Base-by-base conservation (phyloP, 352 stramenopile species). In the Pythium diclinum region DNA sequence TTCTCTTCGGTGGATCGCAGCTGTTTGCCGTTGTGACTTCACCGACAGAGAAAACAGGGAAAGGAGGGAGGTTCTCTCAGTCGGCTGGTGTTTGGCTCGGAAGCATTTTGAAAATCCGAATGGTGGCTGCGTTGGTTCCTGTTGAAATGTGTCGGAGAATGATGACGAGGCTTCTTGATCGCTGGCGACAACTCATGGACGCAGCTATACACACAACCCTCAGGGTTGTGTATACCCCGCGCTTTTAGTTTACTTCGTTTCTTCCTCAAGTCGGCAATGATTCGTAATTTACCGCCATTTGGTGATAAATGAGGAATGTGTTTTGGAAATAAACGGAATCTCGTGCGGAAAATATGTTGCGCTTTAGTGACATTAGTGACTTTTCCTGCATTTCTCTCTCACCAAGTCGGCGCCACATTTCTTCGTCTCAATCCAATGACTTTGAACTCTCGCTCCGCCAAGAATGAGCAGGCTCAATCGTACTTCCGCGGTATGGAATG, bases 221-320 rank as follows among this genome's bases (percentile, higher is more conserved):
- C 10, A 34, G 47, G 21, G 47, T 54, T 54, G 47, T 33, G 47
- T 54, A 54, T 54, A 54, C 47, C 47, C 47, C 47, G 47, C 47
- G 47, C 47, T 54, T 34, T 34, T 54, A 54, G 13, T 19, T 54
- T 54, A 54, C 47, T 33, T 16, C 23, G 21, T 19, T 30, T 54
- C 47, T 54, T 33, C 47, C 23, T 21, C 44, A 25, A 51, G 44
- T 28, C 44, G 44, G 36, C 10, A 38, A 38, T 9, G 38, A 47
- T 7, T 13, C 21, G 46, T 54, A 54, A 54, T 54, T 54, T 54
- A 54, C 25, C 25, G 25, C 25, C 25, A 28, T 28, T 28, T 28
- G 25, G 25, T 28, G 25, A 1, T 28, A 28, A 28, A 28, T 28
- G 25, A 28, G 25, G 25, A 28, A 28, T 28, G 25, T 28, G 25